Evolutionary conservation across 1,284 basidiomycete genomes (phyloP).

Genomic region (Rhodotorula sp.): DNA sequence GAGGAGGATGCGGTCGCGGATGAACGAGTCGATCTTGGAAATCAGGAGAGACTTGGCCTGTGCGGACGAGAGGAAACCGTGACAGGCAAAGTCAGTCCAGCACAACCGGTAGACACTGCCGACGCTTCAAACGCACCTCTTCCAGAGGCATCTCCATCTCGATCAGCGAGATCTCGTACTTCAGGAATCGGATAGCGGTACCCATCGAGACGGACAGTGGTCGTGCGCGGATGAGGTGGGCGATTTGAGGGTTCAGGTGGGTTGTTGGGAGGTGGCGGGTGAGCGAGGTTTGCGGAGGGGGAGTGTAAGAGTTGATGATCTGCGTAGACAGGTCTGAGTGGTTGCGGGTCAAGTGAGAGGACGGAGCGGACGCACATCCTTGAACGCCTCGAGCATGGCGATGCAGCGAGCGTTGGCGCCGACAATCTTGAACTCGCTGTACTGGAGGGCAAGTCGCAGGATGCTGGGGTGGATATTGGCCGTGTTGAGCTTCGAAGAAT

Average conservation of each 20-base stretch:
- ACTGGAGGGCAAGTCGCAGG: constrained; percentile 71
- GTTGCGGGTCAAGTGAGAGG: neutral
- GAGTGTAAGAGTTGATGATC: constrained; percentile 83
- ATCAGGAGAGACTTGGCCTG: constrained; percentile 85
- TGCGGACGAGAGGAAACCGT: neutral
- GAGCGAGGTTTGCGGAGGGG: constrained; percentile 75
- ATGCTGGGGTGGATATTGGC: constrained; percentile 80
- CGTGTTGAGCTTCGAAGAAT: constrained; percentile 52
- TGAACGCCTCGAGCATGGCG: constrained; percentile 78
- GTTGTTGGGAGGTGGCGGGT: constrained; percentile 77
- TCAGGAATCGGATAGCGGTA: constrained; percentile 89
- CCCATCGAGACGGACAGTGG: constrained; percentile 95
- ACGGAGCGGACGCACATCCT: constrained; percentile 59
- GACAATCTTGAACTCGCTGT: constrained; percentile 78
- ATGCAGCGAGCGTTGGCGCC: constrained; percentile 86
- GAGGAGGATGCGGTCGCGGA: constrained; percentile 86
- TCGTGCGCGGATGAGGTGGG: constrained; percentile 77
- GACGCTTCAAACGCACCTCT: constrained; percentile 61
- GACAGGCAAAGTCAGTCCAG: neutral
- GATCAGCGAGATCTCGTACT: constrained; percentile 89
- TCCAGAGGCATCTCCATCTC: constrained; percentile 90
- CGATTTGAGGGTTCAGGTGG: constrained; percentile 85
- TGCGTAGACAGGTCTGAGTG: constrained; percentile 47
- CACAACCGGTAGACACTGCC: neutral
- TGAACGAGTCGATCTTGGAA: constrained; percentile 86